A percentile compares a stretch with the other conserved stretches of the same genome.
phyloP scores from a whole-genome alignment of 768 basidiomycete genomes.

The Amanita rubescens region DNA sequence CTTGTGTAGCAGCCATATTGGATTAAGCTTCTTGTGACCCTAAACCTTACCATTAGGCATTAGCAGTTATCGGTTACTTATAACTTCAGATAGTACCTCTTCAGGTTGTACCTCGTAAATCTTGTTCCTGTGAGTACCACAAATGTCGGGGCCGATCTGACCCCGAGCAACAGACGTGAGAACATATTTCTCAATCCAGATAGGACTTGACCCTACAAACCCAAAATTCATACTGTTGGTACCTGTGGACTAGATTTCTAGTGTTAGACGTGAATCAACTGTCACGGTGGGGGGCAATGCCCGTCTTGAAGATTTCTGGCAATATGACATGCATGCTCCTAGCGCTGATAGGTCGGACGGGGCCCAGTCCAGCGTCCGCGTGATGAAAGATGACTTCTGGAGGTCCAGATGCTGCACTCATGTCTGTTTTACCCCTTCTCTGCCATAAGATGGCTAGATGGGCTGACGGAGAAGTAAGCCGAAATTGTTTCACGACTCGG shows the following conservation, averaged over 20 bases:
- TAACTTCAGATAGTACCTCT: not conserved
- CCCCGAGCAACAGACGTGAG: not conserved
- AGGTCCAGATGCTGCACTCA: too few relatives aligned
- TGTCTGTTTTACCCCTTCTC: not conserved
- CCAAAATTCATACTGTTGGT: not conserved
- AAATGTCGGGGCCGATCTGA: not conserved
- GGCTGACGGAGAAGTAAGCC: not conserved
- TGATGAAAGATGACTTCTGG: not conserved
- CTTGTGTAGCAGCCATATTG: not conserved
- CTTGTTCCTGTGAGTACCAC: not conserved
- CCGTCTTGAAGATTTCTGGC: not conserved
- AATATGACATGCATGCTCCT: not conserved
- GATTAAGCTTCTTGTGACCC: not conserved
- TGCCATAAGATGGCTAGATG: not conserved
- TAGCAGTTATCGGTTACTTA: not conserved
- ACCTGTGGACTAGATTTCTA: not conserved
- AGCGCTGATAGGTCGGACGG: not conserved
- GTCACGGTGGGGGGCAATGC: not conserved
- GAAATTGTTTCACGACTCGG: not conserved
- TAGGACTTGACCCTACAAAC: not conserved
- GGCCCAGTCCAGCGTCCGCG: not conserved
- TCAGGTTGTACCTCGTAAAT: not conserved
- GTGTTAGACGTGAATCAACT: not conserved
- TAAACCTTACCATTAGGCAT: not conserved
- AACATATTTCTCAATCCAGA: not conserved